Evolutionary conservation across 2,329 filamentous ascomycete genomes (phyloP).

Genomic region (Chrysosporium queenslandicum): DNA sequence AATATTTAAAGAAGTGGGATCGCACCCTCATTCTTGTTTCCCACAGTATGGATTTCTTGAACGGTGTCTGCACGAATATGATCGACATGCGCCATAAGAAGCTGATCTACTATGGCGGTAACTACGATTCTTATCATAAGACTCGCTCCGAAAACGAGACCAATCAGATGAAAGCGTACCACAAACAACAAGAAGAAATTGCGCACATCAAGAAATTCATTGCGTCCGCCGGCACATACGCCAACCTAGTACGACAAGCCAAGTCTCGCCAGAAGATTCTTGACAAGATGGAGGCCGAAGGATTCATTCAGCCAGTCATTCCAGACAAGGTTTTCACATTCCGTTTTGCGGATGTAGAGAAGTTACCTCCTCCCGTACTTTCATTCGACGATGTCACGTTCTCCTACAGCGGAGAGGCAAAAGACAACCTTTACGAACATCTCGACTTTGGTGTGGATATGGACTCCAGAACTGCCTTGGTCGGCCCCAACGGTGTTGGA

Average conservation of each 20-base stretch:
- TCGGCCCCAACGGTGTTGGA: slow-evolving; percentile 97
- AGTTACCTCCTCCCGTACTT: slow-evolving; percentile 93
- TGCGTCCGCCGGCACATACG: slow-evolving; percentile 97
- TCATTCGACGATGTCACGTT: slow-evolving; percentile 97
- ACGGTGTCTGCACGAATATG: slow-evolving; percentile 97
- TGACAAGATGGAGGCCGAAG: slow-evolving; percentile 99
- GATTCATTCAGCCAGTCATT: slow-evolving; percentile 85
- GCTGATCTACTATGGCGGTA: slow-evolving; percentile 97
- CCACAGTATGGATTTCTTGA: slow-evolving; percentile 97
- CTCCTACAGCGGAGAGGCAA: slow-evolving; percentile 81
- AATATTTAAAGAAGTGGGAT: slow-evolving; percentile 99
- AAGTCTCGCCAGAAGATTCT: slow-evolving; percentile 99
- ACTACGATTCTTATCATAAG: slow-evolving; percentile 98
- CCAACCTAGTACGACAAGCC: slow-evolving; percentile 96
- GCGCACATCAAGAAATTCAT: slow-evolving; percentile 99
- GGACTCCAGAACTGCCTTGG: slow-evolving; percentile 96
- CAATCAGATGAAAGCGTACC: slow-evolving; percentile 98
- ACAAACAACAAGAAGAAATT: slow-evolving; percentile 99
- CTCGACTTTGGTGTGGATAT: slow-evolving; percentile 98
- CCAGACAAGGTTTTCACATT: slow-evolving; percentile 88
- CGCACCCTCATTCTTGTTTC: slow-evolving; percentile 93
- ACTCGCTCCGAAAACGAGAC: slow-evolving; percentile 86
- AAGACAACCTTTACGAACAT: slow-evolving; percentile 92
- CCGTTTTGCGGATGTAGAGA: slow-evolving; percentile 96
- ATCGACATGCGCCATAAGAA: slow-evolving; percentile 89